phyloP scores from a whole-genome alignment of 495 filamentous ascomycete genomes.

The Venustampulla echinocandica region DNA sequence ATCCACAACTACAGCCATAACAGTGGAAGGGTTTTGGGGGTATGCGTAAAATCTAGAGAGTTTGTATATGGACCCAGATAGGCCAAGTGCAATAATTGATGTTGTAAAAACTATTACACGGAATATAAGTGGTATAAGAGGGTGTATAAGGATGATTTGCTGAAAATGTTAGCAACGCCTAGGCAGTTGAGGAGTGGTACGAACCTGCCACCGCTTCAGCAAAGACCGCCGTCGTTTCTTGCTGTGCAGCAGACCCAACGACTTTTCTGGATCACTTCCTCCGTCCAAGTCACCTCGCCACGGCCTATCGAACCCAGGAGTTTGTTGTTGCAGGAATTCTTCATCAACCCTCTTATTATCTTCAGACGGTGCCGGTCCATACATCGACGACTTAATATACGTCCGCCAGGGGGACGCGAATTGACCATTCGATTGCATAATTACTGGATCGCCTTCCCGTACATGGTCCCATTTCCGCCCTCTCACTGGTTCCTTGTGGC shows the following conservation, averaged over 20 bases:
- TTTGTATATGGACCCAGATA: conserved; percentile 67
- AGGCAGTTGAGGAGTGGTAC: conserved; percentile 6
- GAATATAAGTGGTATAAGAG: conserved; percentile 77
- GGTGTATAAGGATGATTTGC: conserved; percentile 59
- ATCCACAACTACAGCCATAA: conserved; percentile 88
- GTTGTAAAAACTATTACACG: conserved; percentile 77
- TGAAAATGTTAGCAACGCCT: conserved; percentile 1
- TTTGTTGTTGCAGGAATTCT: conserved; percentile 35
- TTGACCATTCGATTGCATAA: conserved; percentile 34
- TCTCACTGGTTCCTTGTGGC: conserved; percentile 28
- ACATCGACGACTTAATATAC: conserved; percentile 42
- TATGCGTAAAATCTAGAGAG: conserved; percentile 36
- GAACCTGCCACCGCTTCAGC: conserved; percentile 43
- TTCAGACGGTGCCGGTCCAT: conserved; percentile 37
- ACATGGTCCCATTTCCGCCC: conserved; percentile 51
- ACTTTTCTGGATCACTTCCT: conserved; percentile 16
- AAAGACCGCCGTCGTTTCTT: conserved; percentile 36
- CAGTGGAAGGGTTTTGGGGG: conserved; percentile 53
- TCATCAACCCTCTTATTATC: conserved; percentile 35
- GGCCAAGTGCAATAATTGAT: conserved; percentile 69
- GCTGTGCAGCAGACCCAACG: conserved; percentile 10
- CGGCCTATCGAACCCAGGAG: conserved; percentile 39
- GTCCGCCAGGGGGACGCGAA: conserved; percentile 36
- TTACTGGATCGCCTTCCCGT: conserved; percentile 45
- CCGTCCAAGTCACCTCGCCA: conserved; percentile 23